Evolutionary conservation across 2,329 filamentous ascomycete species (phyloP), one percentile per base, ranked within the genome.

Genomic region (Claviceps capensis): DNA sequence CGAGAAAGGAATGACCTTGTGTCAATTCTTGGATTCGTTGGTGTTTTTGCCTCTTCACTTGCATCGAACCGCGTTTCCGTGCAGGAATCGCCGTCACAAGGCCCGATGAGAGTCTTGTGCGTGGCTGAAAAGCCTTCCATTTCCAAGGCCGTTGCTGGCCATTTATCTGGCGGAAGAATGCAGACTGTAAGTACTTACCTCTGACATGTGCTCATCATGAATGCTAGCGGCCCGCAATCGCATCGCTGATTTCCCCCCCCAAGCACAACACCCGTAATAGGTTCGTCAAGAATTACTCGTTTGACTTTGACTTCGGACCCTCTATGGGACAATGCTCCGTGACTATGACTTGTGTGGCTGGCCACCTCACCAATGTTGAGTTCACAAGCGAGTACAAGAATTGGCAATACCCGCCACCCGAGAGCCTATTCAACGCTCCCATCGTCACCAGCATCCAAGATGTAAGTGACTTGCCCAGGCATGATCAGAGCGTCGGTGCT

Each of bases 231-330:
- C 26, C 14, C 14, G 42, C 22, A 44, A 23, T 9, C 7, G n/a
- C 3, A 19, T 44, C 43, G 14, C 59, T 68, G 50, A 67, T 52
- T n/a, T n/a, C 30, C 36, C 41, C 9, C 11, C 11, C 3, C 30
- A 53, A 94, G 88, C 75, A 76, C 59, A 76, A 79, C 56, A 85
- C 88, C 3, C 73, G 81, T 19, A 82, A 82, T 57, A 78, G 79
- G 59, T 97, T 83, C 69, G 84, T 95, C 66, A 97, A 96, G 66
- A 98, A 98, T 62, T 97, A 96, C 70, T 77, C 82, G 30, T 98
- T 98, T 63, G 77, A 84, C 46, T 98, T 93, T 69, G 82, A 88
- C 64, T 98, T 98, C 65, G 83, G 83, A 5, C 77, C 73, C 47
- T 74, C 77, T 57, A 95, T 88, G 86, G 89, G 90, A 19, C 75